A percentile compares a stretch with the other conserved stretches of the same genome.
Evolutionary conservation across 2,329 filamentous ascomycete species (phyloP).

Genomic region (Fusarium fujikuroi): DNA sequence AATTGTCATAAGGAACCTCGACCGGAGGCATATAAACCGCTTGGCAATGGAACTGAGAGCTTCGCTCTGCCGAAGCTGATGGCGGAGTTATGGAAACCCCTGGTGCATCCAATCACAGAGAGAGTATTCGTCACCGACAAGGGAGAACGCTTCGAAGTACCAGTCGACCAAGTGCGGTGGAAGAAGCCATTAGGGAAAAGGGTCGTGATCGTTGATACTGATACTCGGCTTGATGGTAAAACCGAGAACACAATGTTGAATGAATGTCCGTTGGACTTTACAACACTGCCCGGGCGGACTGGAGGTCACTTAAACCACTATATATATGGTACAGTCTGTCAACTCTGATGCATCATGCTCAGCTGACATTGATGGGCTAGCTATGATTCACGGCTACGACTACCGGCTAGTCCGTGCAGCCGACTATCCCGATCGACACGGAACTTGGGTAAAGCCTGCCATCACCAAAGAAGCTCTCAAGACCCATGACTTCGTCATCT

Average conservation of each 20-base stretch:
- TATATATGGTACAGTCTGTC: constrained; percentile 26
- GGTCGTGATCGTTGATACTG: constrained; percentile 6
- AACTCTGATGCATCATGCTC: fast-evolving
- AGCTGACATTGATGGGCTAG: neutral
- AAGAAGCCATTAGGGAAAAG: neutral
- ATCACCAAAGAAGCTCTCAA: constrained; percentile 52
- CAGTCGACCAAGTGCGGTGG: constrained; percentile 1
- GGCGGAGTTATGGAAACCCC: constrained; percentile 13
- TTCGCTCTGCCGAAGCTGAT: neutral
- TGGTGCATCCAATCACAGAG: constrained; percentile 3
- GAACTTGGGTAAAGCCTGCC: constrained; percentile 59
- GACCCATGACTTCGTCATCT: constrained; percentile 55
- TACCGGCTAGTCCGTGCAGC: constrained; percentile 59
- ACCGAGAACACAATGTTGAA: constrained; percentile 15
- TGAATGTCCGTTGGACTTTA: neutral
- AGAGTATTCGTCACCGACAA: constrained; percentile 18
- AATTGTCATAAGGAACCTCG: constrained; percentile 1
- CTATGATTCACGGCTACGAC: constrained; percentile 59
- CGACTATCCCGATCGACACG: constrained; percentile 53
- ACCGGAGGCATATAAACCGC: neutral
- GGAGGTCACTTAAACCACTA: constrained; percentile 37
- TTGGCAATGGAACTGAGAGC: neutral
- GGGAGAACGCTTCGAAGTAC: constrained; percentile 12
- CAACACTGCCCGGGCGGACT: neutral
- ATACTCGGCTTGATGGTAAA: neutral